phyloP scores from a whole-genome alignment of 495 filamentous ascomycete species.

The Xanthoparmelia taractica region DNA sequence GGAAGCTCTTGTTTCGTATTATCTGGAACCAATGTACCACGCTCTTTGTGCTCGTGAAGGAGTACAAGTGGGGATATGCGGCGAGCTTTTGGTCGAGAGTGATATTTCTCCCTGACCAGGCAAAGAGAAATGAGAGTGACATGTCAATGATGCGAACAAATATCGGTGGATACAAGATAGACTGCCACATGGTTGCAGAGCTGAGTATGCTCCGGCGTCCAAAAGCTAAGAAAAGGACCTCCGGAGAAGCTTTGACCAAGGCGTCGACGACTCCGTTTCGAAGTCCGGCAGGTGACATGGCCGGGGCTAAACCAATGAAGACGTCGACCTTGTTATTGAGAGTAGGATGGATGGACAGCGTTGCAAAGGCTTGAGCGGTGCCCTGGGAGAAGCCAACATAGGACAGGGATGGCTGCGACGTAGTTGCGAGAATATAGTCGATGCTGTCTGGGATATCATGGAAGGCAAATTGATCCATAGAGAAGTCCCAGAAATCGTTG shows the following conservation, averaged over 20 bases:
- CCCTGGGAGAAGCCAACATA: slow-evolving; percentile 98
- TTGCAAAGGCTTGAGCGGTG: slow-evolving; percentile 92
- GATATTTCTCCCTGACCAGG: slow-evolving; percentile 85
- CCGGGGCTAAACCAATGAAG: slow-evolving; percentile 94
- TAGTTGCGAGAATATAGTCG: slow-evolving; percentile 79
- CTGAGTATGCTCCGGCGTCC: slow-evolving; percentile 89
- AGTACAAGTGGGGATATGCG: slow-evolving; percentile 94
- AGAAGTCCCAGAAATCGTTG: slow-evolving; percentile 88
- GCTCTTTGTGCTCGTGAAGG: slow-evolving; percentile 89
- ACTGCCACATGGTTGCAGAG: slow-evolving; percentile 95
- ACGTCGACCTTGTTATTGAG: slow-evolving; percentile 92
- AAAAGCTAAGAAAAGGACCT: slow-evolving; percentile 88
- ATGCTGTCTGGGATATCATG: slow-evolving; percentile 95
- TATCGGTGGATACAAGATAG: slow-evolving; percentile 87
- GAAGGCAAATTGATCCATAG: slow-evolving; percentile 96
- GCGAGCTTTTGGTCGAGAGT: slow-evolving; percentile 82
- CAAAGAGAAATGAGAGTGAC: slow-evolving; percentile 73
- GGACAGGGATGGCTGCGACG: slow-evolving; percentile 73
- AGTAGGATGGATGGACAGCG: slow-evolving; percentile 84
- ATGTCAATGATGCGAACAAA: slow-evolving; percentile 85
- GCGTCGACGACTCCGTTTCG: slow-evolving; percentile 83
- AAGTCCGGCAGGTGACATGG: slow-evolving; percentile 91
- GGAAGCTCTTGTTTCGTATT: slow-evolving; percentile 87
- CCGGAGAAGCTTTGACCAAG: slow-evolving; percentile 86
- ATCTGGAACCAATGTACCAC: slow-evolving; percentile 99